Evolutionary conservation across 192 early-diverging fungal species (phyloP).

Genomic region (Entomortierella beljakovae): DNA sequence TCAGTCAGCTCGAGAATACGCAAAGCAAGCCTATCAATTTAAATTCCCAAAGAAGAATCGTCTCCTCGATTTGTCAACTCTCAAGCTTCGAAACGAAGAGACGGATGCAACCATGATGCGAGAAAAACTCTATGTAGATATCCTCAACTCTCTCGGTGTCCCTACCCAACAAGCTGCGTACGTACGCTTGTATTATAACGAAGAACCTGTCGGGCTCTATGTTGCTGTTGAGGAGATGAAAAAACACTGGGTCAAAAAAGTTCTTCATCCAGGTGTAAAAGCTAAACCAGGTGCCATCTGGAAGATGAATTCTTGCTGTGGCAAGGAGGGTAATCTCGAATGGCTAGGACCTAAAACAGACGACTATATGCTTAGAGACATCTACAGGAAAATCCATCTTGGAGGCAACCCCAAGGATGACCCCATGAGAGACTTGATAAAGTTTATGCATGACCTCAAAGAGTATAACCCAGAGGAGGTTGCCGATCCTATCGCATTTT

Average conservation of each 20-base stretch:
- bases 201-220: slow-evolving; percentile 49
- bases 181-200: slow-evolving; percentile 52
- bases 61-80: slow-evolving; percentile 37
- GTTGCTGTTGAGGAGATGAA: slow-evolving; percentile 55
- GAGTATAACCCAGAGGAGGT: slow-evolving; percentile 27
- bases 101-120: slow-evolving; percentile 58
- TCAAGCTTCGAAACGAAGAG: slow-evolving; percentile 53
- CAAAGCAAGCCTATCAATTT: slow-evolving; percentile 55
- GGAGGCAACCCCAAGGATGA: slow-evolving; percentile 31
- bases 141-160: slow-evolving; percentile 55
- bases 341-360: slow-evolving; percentile 40
- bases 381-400: slow-evolving; percentile 38
- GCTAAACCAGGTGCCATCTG: slow-evolving; percentile 40
- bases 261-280: slow-evolving; percentile 34
- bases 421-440: slow-evolving; percentile 39
- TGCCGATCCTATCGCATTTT: slow-evolving; percentile 24
- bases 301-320: slow-evolving; percentile 43
- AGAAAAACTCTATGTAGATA: slow-evolving; percentile 57
- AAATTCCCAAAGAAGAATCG: slow-evolving; percentile 47
- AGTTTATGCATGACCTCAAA: slow-evolving; percentile 48
- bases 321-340: slow-evolving; percentile 37
- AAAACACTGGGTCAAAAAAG: slow-evolving; percentile 33
- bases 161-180: slow-evolving; percentile 43
- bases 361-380: slow-evolving; percentile 32
- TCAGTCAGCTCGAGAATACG: slow-evolving; percentile 38